Evolutionary conservation across 2,329 filamentous ascomycete species (phyloP).

Genomic region (Orbilia oligospora): DNA sequence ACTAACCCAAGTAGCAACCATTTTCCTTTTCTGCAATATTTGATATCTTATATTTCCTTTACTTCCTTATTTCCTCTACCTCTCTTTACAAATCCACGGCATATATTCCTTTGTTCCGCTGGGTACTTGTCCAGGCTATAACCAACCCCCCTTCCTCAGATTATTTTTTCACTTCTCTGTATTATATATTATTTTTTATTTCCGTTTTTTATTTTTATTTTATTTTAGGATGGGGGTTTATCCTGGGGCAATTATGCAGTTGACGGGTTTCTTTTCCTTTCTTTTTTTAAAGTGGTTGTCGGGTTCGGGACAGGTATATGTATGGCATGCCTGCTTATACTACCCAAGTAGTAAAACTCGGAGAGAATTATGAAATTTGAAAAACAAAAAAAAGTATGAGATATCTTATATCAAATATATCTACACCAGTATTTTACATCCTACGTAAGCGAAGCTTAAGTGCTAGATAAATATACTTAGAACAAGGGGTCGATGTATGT

Average conservation of each 20-base stretch:
- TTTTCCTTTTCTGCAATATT: slow-evolving; percentile 12
- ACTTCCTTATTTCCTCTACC: slow-evolving; percentile 6
- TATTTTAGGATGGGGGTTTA: not conserved
- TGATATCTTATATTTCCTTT: slow-evolving; percentile 14
- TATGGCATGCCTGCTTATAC: not conserved
- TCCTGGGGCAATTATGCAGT: not conserved
- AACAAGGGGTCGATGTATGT: too few relatives aligned
- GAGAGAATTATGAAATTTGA: not conserved
- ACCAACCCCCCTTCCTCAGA: not conserved
- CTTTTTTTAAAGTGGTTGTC: not conserved
- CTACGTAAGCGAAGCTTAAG: too few relatives aligned
- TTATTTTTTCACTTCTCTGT: slow-evolving; percentile 18
- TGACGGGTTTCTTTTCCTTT: not conserved
- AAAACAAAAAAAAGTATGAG: not conserved
- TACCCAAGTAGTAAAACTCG: not conserved
- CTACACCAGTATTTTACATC: too few relatives aligned
- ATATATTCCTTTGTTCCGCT: not conserved
- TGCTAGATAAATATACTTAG: not conserved
- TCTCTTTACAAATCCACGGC: not conserved
- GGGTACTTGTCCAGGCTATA: not conserved
- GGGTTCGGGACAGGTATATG: not conserved
- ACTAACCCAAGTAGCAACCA: not conserved
- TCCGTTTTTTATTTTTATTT: not conserved
- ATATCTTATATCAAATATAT: too few relatives aligned
- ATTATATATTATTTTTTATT: not conserved